Percentiles rank a stretch among this genome's conserved stretches.
phyloP scores from a whole-genome alignment of 2,329 filamentous ascomycete species.

The Botrytis elliptica region DNA sequence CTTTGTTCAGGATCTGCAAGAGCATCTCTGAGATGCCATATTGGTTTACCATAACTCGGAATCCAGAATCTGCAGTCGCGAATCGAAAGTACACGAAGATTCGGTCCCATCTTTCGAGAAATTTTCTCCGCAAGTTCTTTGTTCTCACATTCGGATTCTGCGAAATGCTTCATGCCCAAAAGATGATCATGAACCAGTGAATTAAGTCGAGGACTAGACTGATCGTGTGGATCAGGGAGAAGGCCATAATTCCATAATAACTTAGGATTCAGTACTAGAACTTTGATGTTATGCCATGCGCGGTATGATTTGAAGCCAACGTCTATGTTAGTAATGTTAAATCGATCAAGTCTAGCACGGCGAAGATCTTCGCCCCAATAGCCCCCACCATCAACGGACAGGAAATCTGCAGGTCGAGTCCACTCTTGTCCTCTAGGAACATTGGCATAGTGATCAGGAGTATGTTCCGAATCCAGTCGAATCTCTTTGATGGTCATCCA shows the following conservation, averaged over 20 bases:
- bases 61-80: constrained; percentile 22
- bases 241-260: constrained; percentile 21
- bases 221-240: constrained; percentile 19
- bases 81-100: constrained; percentile 19
- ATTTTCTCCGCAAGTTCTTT: constrained; percentile 19
- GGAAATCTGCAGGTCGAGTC: constrained; percentile 22
- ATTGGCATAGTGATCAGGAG: constrained; percentile 19
- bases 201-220: constrained; percentile 16
- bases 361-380: constrained; percentile 24
- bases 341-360: constrained; percentile 22
- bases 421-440: constrained; percentile 23
- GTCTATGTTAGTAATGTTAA: constrained; percentile 20
- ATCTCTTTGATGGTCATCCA: constrained; percentile 22
- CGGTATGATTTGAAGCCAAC: constrained; percentile 22
- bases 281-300: constrained; percentile 22
- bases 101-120: constrained; percentile 20
- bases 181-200: constrained; percentile 8
- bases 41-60: constrained; percentile 8
- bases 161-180: constrained; percentile 21
- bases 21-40: constrained; percentile 21
- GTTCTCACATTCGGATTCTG: constrained; percentile 18
- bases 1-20: constrained; percentile 19
- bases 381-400: constrained; percentile 21
- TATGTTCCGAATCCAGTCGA: constrained; percentile 21
- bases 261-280: constrained; percentile 16